phyloP scores from a whole-genome alignment of 108 stramenopile genomes.

The Pseudonitzschia delicatissima region DNA sequence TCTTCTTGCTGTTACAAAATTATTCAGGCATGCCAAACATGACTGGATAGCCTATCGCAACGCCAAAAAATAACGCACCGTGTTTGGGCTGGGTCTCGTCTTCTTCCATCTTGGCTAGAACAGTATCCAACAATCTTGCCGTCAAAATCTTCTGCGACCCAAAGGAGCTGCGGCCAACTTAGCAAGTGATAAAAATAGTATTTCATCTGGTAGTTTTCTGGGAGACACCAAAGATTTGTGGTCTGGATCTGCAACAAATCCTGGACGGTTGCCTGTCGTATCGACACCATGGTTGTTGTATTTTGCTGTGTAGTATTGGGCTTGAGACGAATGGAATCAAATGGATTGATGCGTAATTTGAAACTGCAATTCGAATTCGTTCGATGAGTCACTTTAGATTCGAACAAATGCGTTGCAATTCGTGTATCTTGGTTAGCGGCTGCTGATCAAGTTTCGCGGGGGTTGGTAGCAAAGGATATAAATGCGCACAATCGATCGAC shows the following conservation, averaged over 20 bases:
- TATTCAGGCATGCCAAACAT: background rate
- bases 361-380: too few relatives aligned
- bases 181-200: constrained; percentile 98
- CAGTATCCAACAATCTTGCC: constrained; percentile 97
- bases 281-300: constrained; percentile 72
- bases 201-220: constrained; percentile 97
- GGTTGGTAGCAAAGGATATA: too few relatives aligned
- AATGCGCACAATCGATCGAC: too few relatives aligned
- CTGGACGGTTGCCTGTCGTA: constrained; percentile 83
- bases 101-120: constrained; percentile 98
- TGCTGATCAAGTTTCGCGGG: too few relatives aligned
- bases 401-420: too few relatives aligned
- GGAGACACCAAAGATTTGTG: constrained; percentile 98
- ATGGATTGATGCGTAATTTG: background rate
- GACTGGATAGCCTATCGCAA: background rate
- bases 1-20: background rate
- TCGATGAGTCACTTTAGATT: too few relatives aligned
- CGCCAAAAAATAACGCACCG: constrained; percentile 17
- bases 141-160: constrained; percentile 94
- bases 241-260: constrained; percentile 97
- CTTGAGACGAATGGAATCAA: background rate
- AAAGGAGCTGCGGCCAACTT: constrained; percentile 97
- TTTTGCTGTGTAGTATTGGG: background rate
- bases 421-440: too few relatives aligned
- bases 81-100: constrained; percentile 65